Percentiles rank a stretch among this genome's conserved stretches.
Conservation (phyloP, 805 yeast species). For the Isabelozyma pseudorhagii region DNA sequence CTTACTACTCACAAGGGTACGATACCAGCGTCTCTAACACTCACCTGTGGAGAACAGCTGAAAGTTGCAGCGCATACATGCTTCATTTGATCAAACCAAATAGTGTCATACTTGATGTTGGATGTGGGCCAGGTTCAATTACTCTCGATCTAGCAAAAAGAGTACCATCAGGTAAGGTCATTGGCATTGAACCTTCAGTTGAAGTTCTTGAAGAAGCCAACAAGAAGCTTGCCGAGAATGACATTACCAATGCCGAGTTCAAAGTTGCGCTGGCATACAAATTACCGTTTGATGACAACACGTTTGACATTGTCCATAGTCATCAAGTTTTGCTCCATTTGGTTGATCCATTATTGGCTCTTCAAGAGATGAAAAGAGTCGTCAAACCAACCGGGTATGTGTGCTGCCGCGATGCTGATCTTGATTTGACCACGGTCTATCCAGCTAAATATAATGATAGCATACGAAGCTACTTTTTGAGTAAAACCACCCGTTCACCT, state of each 20-base stretch:
- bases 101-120: constrained; percentile 34
- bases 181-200: constrained; percentile 30
- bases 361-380: constrained; percentile 35
- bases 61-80: constrained; percentile 22
- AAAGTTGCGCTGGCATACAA: constrained; percentile 25
- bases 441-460: constrained; percentile 13
- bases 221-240: constrained; percentile 4
- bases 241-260: constrained; percentile 17
- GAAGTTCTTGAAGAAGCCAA: constrained; percentile 25
- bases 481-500: constrained; percentile 5
- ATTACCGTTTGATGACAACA: constrained; percentile 30
- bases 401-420: constrained; percentile 31
- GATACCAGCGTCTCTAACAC: constrained; percentile 19
- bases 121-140: constrained; percentile 44
- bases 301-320: constrained; percentile 37
- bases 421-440: constrained; percentile 9
- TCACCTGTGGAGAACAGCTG: constrained; percentile 33
- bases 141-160: constrained; percentile 30
- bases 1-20: constrained; percentile 20
- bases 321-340: constrained; percentile 39
- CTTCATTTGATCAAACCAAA: constrained; percentile 21
- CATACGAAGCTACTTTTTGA: constrained; percentile 4
- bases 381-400: constrained; percentile 29
- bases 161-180: constrained; percentile 20
- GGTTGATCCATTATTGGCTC: constrained; percentile 26